These are phyloP conservation scores for Hyphopichia homilentoma DNA, from an alignment of 805 yeast genomes.

Conservation along the genomic window DNA sequence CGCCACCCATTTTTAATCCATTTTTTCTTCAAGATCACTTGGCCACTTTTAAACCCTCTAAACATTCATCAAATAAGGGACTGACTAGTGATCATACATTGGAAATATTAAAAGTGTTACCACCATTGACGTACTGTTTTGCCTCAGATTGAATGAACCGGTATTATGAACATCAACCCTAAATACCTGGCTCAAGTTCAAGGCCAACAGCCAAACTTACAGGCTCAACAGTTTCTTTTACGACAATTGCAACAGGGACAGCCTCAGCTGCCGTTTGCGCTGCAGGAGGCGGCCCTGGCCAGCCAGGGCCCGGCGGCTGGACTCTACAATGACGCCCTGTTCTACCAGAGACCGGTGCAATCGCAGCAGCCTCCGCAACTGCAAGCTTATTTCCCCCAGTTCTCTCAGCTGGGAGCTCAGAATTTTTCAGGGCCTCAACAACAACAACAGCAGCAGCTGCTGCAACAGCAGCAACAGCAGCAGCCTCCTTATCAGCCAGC, in stretches of 20 bases:
- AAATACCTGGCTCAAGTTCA: slow-evolving; percentile 27
- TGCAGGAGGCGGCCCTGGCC: slow-evolving; percentile 6
- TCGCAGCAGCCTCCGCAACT: slow-evolving; percentile 18
- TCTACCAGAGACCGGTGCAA: slow-evolving; percentile 19
- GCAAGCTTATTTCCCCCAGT: slow-evolving; percentile 22
- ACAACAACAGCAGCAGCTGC: slow-evolving; percentile 15
- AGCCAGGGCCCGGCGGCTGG: slow-evolving; percentile 12
- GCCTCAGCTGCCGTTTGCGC: slow-evolving; percentile 12
- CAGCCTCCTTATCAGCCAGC: slow-evolving; percentile 11
- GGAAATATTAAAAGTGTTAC: too few relatives aligned
- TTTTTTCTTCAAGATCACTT: too few relatives aligned
- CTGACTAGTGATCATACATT: too few relatives aligned
- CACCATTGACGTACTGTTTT: too few relatives aligned
- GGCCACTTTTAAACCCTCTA: too few relatives aligned
- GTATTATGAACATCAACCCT: slow-evolving; percentile 30
- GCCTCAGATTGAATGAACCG: too few relatives aligned
- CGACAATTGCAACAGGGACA: slow-evolving; percentile 42
- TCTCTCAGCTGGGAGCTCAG: slow-evolving; percentile 14
- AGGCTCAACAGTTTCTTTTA: slow-evolving; percentile 40
- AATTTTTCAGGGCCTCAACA: slow-evolving; percentile 13
- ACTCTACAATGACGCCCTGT: slow-evolving; percentile 12
- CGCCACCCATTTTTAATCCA: too few relatives aligned
- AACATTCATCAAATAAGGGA: too few relatives aligned
- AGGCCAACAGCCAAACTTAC: slow-evolving; percentile 32
- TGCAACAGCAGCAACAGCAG: slow-evolving; percentile 17